Percentiles rank a stretch among this genome's conserved stretches.
phyloP scores from a whole-genome alignment of 805 yeast species.

The Saturnispora kantuleensis region DNA sequence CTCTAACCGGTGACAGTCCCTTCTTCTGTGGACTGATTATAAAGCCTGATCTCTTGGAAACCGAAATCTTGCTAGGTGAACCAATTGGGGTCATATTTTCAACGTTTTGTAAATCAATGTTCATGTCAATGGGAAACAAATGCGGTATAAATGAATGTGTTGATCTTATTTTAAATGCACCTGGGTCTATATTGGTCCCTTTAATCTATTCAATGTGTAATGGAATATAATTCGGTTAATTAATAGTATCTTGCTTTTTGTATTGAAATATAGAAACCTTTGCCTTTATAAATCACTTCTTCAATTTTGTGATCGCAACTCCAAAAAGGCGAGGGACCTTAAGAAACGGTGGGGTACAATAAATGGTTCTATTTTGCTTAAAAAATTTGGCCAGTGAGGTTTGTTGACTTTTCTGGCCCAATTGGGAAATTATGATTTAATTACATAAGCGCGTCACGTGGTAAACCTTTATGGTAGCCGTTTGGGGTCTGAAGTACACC shows the following conservation, averaged over 20 bases:
- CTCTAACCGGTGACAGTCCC: background rate
- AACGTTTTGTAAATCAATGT: constrained; percentile 1
- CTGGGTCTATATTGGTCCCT: too few relatives aligned
- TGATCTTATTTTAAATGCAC: background rate
- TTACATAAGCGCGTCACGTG: background rate
- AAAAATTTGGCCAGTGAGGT: too few relatives aligned
- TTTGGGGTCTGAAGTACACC: background rate
- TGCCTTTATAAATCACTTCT: too few relatives aligned
- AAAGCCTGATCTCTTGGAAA: background rate
- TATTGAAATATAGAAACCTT: too few relatives aligned
- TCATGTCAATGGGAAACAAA: background rate
- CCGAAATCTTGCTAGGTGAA: too few relatives aligned
- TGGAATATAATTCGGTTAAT: too few relatives aligned
- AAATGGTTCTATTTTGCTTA: too few relatives aligned
- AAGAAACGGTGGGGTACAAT: too few relatives aligned
- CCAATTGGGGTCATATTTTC: constrained; percentile 1
- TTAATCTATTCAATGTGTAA: too few relatives aligned
- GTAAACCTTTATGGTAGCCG: constrained; percentile 1
- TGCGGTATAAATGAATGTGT: background rate
- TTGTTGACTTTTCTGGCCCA: background rate
- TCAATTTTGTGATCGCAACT: too few relatives aligned
- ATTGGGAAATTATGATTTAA: background rate
- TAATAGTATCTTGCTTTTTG: too few relatives aligned
- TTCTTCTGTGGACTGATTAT: background rate
- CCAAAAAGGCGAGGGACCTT: too few relatives aligned